phyloP scores from a whole-genome alignment of 1,284 basidiomycete genomes.

The Tremellales sp. region DNA sequence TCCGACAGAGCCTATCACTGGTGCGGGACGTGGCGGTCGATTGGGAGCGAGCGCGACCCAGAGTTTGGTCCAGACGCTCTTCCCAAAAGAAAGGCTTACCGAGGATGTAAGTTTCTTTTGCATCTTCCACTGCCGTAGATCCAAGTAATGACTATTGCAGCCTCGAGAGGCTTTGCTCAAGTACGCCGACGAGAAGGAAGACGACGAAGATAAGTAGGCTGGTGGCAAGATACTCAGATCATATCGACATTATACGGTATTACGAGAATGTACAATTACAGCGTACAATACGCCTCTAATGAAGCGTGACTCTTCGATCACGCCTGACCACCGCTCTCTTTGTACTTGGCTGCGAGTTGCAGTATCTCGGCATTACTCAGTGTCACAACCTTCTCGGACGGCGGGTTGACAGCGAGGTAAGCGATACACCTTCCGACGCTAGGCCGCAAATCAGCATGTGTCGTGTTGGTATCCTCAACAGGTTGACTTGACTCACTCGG shows the following conservation, averaged over 20 bases:
- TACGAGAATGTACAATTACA: no score
- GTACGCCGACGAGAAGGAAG: conserved; percentile 72
- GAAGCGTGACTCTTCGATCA: no score
- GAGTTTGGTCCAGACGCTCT: conserved; percentile 88
- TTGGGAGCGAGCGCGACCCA: conserved; percentile 94
- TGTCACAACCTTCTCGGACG: conserved; percentile 18
- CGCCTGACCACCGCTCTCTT: not conserved
- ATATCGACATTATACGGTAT: not conserved
- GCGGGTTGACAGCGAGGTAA: conserved; percentile 33
- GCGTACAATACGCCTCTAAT: no score
- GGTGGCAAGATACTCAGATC: no score
- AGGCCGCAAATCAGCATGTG: not conserved
- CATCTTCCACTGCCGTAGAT: conserved; percentile 6
- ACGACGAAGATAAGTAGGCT: conserved; percentile 18
- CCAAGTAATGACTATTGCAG: conserved; percentile 51
- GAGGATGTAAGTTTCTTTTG: conserved; percentile 72
- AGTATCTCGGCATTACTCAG: conserved; percentile 28
- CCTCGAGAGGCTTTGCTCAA: conserved; percentile 93
- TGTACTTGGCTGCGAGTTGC: conserved; percentile 24
- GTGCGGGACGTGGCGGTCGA: conserved; percentile 85
- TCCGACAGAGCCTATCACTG: conserved; percentile 84
- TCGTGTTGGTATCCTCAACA: not conserved
- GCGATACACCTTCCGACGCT: conserved; percentile 41
- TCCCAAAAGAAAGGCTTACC: conserved; percentile 53
- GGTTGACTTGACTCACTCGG: conserved; percentile 22